phyloP scores from a whole-genome alignment of 495 filamentous ascomycete genomes.

The Hypoxylon fragiforme region DNA sequence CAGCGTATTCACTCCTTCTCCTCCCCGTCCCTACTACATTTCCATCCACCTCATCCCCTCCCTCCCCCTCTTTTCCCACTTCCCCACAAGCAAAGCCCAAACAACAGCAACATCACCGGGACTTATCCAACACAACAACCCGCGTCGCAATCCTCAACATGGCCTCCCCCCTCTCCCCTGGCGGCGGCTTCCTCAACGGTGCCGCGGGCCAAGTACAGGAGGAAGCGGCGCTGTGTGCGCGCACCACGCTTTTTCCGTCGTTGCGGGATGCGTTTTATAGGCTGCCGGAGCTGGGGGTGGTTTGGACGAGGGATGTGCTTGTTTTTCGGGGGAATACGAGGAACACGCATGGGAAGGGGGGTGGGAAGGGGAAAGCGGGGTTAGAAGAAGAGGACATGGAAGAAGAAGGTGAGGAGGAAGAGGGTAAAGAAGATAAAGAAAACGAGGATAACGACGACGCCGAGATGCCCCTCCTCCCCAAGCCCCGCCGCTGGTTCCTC shows the following conservation, averaged over 20 bases:
- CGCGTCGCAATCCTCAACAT: slow-evolving; percentile 62
- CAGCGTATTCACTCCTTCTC: slow-evolving; percentile 42
- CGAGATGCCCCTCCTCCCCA: slow-evolving; percentile 35
- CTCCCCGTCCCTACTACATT: slow-evolving; percentile 8
- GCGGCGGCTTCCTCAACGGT: slow-evolving; percentile 63
- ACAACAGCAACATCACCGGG: slow-evolving; percentile 32
- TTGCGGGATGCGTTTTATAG: slow-evolving; percentile 62
- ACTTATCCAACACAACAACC: slow-evolving; percentile 25
- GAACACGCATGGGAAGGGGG: slow-evolving; percentile 30
- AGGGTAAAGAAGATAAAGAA: not conserved
- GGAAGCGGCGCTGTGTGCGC: slow-evolving; percentile 63
- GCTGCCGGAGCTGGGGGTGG: slow-evolving; percentile 50
- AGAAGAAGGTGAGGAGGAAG: slow-evolving; percentile 4
- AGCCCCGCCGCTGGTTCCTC: slow-evolving; percentile 50
- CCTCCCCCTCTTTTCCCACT: too few species aligned
- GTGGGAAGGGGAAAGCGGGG: slow-evolving; percentile 30
- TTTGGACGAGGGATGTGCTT: slow-evolving; percentile 59
- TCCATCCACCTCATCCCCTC: not conserved
- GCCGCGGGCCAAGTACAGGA: slow-evolving; percentile 70
- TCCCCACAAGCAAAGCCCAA: too few species aligned
- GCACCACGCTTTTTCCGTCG: slow-evolving; percentile 61
- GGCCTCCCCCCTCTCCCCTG: slow-evolving; percentile 58
- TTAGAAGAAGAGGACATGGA: not conserved
- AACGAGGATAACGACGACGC: slow-evolving; percentile 38
- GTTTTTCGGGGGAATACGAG: slow-evolving; percentile 33